Conservation (phyloP, 352 stramenopile species). For the Pythium monospermum region DNA sequence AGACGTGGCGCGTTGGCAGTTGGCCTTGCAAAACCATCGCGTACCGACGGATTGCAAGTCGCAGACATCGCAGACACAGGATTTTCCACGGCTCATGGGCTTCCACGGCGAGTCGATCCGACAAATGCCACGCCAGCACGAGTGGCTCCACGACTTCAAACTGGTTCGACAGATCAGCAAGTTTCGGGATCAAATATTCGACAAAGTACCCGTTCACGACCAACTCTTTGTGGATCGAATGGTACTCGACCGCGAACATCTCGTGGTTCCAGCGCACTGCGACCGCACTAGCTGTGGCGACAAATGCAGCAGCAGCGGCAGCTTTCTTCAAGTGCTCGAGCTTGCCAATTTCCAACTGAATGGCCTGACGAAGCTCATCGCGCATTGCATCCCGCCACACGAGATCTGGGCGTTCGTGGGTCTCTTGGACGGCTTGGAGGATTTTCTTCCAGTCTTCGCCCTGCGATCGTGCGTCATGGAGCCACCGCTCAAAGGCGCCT, state of each 20-base stretch:
- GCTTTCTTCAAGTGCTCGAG: conserved; percentile 32
- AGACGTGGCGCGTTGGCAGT: conserved; percentile 49
- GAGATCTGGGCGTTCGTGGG: conserved; percentile 62
- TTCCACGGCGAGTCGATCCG: conserved; percentile 62
- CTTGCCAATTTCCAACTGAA: conserved; percentile 48
- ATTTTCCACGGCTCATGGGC: conserved; percentile 51
- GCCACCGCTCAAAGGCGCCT: conserved; percentile 56
- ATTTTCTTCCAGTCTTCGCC: conserved; percentile 74
- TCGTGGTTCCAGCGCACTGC: conserved; percentile 67
- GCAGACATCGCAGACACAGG: conserved; percentile 60
- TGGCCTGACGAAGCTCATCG: conserved; percentile 45
- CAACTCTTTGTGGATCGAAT: conserved; percentile 67
- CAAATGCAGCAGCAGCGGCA: conserved; percentile 1
- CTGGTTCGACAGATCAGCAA: conserved; percentile 52
- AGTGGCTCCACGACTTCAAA: conserved; percentile 73
- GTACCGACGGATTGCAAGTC: conserved; percentile 66
- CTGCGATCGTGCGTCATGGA: conserved; percentile 56
- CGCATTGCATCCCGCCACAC: conserved; percentile 73
- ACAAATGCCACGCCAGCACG: conserved; percentile 77
- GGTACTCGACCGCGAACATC: conserved; percentile 75
- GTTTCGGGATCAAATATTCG: conserved; percentile 60
- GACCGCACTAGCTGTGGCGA: no score
- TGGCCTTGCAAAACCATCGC: conserved; percentile 78
- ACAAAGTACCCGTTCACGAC: conserved; percentile 82
- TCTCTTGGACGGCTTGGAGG: conserved; percentile 45